These are phyloP conservation scores for Erythrophleum fordii DNA, from an alignment of 306 rosid genomes.

Conservation along the genomic window DNA sequence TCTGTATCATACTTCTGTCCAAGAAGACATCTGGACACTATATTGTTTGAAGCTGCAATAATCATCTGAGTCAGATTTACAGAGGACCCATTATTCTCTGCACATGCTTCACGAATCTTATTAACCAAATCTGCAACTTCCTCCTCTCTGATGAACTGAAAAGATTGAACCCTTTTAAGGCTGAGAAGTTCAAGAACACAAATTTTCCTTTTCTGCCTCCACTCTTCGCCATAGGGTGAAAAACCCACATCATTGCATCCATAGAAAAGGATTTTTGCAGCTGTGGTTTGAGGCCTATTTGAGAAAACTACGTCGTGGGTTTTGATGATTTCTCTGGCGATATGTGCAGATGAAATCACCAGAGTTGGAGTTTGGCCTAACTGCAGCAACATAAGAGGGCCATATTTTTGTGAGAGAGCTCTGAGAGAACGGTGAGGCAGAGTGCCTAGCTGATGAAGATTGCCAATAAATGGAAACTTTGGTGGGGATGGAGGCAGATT, in stretches of 20 bases:
- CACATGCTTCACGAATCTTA: not conserved
- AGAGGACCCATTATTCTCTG: not conserved
- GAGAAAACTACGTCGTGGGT: slow-evolving; percentile 21
- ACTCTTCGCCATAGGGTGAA: slow-evolving; percentile 30
- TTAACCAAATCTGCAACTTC: slow-evolving; percentile 27
- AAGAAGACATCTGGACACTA: slow-evolving; percentile 34
- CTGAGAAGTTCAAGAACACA: slow-evolving; percentile 35
- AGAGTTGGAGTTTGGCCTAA: slow-evolving; percentile 35
- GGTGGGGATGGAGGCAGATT: slow-evolving; percentile 53
- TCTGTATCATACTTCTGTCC: slow-evolving; percentile 34
- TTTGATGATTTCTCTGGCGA: slow-evolving; percentile 17
- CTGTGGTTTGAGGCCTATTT: slow-evolving; percentile 4
- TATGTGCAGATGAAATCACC: slow-evolving; percentile 27
- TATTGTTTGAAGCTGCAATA: slow-evolving; percentile 24
- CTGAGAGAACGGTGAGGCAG: slow-evolving; percentile 46
- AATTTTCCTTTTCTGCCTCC: slow-evolving; percentile 34
- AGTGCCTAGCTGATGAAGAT: slow-evolving; percentile 55
- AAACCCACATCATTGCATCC: slow-evolving; percentile 29
- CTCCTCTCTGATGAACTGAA: slow-evolving; percentile 34
- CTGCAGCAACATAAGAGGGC: slow-evolving; percentile 44
- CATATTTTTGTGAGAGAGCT: slow-evolving; percentile 40
- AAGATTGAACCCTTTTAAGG: slow-evolving; percentile 35
- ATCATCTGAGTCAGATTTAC: slow-evolving; percentile 44
- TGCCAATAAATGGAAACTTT: slow-evolving; percentile 47
- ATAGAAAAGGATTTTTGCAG: not conserved